Conservation (phyloP, 73 alveolate genomes). For the Tetrahymena elliotti region DNA sequence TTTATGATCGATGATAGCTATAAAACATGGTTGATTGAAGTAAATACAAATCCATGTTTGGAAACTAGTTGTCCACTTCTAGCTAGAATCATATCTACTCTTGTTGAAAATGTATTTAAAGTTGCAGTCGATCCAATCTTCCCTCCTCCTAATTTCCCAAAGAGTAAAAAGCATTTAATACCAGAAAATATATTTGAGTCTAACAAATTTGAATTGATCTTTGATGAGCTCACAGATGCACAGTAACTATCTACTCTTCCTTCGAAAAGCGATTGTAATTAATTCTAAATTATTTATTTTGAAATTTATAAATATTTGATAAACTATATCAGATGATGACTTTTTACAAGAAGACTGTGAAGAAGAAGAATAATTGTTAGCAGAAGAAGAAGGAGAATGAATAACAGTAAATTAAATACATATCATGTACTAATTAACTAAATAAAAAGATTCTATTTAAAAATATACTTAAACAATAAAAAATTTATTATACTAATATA, state of each 20-base stretch:
- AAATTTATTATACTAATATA: background rate
- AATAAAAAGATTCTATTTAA: background rate
- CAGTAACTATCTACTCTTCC: background rate
- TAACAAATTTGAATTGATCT: constrained; percentile 30
- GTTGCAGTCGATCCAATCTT: constrained; percentile 81
- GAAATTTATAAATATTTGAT: background rate
- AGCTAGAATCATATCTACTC: constrained; percentile 74
- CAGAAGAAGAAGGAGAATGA: background rate
- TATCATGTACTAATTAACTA: background rate
- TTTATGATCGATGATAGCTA: constrained; percentile 85
- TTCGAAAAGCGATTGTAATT: background rate
- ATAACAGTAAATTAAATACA: too few species aligned
- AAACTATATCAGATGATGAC: background rate
- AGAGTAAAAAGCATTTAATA: constrained; percentile 25
- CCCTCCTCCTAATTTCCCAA: constrained; percentile 48
- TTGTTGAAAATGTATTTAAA: constrained; percentile 85
- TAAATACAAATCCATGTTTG: constrained; percentile 90
- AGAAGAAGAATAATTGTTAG: background rate
- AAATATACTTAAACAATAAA: background rate
- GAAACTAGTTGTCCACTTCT: constrained; percentile 86
- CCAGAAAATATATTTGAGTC: constrained; percentile 33
- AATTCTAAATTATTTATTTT: background rate
- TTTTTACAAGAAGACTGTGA: background rate
- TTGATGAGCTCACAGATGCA: constrained; percentile 21
- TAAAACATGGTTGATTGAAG: constrained; percentile 83